Evolutionary conservation across 192 early-diverging fungal genomes (phyloP), one percentile per base, ranked within the genome.

Genomic region (Umbelopsis isabellina): DNA sequence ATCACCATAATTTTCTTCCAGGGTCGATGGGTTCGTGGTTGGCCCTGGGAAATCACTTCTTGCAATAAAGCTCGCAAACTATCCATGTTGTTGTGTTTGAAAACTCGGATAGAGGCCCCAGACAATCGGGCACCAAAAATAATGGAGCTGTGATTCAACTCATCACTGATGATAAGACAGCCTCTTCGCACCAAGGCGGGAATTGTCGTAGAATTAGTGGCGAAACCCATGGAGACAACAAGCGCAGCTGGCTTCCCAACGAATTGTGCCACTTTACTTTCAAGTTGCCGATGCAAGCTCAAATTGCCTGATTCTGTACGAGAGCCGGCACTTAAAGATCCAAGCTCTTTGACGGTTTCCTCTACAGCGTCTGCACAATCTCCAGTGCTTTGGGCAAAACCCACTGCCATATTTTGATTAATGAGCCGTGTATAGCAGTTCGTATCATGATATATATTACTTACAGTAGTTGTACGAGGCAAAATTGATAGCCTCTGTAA

Each of bases 1-100:
- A 99, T 88, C 3, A 99, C 87, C 71, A 99, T 77, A 77, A 99
- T 99, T 83, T 99, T 99, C 82, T 97, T 97, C 97, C 97, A 99
- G 13, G 95, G 97, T 27, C 97, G 89, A 77, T 98, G 96, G 9
- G 96, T 99, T 65, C 97, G 88, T 23, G 96, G 96, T 81, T 99
- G 97, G 33, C 97, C 97, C 79, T 96, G 93, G 46, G 94, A 82
- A 70, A 99, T 98, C 70, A 89, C 88, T 68, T 94, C 89, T 45
- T 93, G 89, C 48, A 99, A 85, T 35, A 95, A 85, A 25, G 75
- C 47, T 73, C 95, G 95, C 44, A 99, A 79, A 77, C 93, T 91
- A 6, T 79, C 77, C 46, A 89, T 80, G 76, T 95, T 88, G 82
- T 98, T 99, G 83, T 99, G 96, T 75, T 93, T 92, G 82, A 97